These are phyloP conservation scores for Termitomyces sp. DNA, from an alignment of 768 basidiomycete genomes.

Conservation along the genomic window DNA sequence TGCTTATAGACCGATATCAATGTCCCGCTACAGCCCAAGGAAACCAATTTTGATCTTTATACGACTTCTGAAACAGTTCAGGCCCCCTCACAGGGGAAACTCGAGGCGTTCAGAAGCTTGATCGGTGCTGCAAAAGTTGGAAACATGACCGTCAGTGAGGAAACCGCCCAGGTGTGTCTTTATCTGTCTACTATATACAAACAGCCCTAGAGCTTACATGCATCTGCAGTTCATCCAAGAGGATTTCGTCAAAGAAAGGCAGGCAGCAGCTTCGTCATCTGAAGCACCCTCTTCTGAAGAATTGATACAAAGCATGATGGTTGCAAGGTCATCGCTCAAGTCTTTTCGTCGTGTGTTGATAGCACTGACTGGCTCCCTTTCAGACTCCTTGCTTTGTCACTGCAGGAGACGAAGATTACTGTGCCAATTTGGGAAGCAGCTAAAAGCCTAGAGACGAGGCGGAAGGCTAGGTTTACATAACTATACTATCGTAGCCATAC, in stretches of 20 bases:
- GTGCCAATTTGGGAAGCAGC: conserved; percentile 57
- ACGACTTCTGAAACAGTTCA: conserved; percentile 35
- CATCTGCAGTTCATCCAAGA: conserved; percentile 61
- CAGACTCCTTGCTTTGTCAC: conserved; percentile 61
- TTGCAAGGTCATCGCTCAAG: conserved; percentile 51
- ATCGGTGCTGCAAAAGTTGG: conserved; percentile 58
- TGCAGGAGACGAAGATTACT: conserved; percentile 50
- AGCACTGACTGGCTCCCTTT: not conserved
- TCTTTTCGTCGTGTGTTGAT: not conserved
- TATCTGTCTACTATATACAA: not conserved
- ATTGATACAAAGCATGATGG: conserved; percentile 59
- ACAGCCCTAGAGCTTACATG: not conserved
- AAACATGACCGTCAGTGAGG: conserved; percentile 45
- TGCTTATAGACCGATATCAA: conserved; percentile 49
- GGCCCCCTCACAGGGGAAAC: conserved; percentile 38
- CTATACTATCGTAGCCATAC: not conserved
- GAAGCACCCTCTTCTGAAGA: conserved; percentile 48
- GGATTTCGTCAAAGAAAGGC: conserved; percentile 55
- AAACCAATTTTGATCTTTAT: conserved; percentile 37
- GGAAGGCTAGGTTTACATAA: conserved; percentile 25
- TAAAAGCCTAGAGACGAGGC: conserved; percentile 50
- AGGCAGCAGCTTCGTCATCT: conserved; percentile 24
- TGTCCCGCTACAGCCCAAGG: conserved; percentile 37
- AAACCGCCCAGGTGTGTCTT: conserved; percentile 50
- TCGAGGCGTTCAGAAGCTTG: conserved; percentile 53